A percentile compares a stretch with the other conserved stretches of the same genome.
These are phyloP conservation scores for Puccinia triticina DNA, from an alignment of 1,284 basidiomycete species.

Conservation along the genomic window DNA sequence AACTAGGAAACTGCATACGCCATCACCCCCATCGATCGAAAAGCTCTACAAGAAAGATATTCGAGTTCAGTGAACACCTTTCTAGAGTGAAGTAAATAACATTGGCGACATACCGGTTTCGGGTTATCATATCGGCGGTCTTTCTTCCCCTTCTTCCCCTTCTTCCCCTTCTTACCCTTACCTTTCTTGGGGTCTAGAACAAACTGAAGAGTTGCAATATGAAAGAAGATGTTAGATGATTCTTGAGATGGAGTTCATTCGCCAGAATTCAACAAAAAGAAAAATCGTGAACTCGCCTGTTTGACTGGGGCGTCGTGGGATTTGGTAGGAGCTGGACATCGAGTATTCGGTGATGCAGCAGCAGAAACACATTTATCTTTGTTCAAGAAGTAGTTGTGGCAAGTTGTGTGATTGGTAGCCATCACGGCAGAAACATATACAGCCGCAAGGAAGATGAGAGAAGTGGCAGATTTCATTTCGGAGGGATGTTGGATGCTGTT, in stretches of 20 bases:
- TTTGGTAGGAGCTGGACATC: neutral
- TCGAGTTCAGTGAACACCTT: neutral
- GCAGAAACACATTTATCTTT: slow-evolving; percentile 28
- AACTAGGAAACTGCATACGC: neutral
- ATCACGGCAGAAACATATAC: neutral
- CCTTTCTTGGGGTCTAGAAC: too few species aligned
- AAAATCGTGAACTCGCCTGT: too few species aligned
- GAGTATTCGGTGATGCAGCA: neutral
- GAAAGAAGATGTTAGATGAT: too few species aligned
- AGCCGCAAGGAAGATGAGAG: neutral
- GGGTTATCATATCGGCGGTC: neutral
- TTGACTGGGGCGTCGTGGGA: neutral
- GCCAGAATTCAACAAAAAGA: too few species aligned
- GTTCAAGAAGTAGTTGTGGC: slow-evolving; percentile 38
- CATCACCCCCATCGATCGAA: neutral
- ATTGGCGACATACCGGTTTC: neutral
- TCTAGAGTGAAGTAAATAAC: neutral
- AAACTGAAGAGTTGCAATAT: too few species aligned
- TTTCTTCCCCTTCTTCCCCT: too few species aligned
- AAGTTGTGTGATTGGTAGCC: slow-evolving; percentile 23
- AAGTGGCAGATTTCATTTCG: neutral
- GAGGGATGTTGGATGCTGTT: too few species aligned
- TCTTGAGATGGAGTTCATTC: too few species aligned
- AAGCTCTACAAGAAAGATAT: neutral
- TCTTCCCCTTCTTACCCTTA: too few species aligned